A percentile compares a stretch with the other conserved stretches of the same genome.
Conservation (phyloP, 495 filamentous ascomycete genomes). For the Penicillium ochrochloron region DNA sequence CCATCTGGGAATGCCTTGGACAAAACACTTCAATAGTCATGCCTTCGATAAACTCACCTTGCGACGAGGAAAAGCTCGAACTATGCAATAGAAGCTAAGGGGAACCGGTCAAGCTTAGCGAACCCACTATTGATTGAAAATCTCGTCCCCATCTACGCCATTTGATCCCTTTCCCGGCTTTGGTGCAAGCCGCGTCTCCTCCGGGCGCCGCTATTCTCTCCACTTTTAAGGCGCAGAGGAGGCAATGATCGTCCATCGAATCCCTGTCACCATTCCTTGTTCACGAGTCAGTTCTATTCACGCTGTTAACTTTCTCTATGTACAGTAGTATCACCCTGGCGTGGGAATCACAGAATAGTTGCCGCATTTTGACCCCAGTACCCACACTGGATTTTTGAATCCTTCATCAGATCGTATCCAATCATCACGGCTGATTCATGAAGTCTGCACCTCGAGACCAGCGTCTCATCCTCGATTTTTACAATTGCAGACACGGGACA, state of each 20-base stretch:
- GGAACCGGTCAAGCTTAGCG: background rate
- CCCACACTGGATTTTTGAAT: background rate
- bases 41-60: background rate
- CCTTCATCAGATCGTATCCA: background rate
- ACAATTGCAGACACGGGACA: background rate
- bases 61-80: background rate
- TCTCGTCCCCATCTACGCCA: background rate
- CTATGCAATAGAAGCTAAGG: background rate
- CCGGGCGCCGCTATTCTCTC: background rate
- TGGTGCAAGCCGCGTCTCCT: background rate
- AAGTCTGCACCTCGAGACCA: background rate
- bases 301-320: background rate
- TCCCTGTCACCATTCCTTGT: background rate
- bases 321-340: background rate
- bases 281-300: background rate
- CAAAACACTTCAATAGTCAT: background rate
- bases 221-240: slow-evolving; percentile 1
- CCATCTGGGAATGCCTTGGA: background rate
- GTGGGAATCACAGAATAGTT: background rate
- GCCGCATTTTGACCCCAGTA: background rate
- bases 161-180: background rate
- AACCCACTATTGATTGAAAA: background rate
- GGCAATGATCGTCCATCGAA: background rate
- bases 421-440: background rate
- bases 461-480: background rate